Base-by-base conservation (phyloP, 1,139 yeast species). In the Magnusiomyces ingens region DNA sequence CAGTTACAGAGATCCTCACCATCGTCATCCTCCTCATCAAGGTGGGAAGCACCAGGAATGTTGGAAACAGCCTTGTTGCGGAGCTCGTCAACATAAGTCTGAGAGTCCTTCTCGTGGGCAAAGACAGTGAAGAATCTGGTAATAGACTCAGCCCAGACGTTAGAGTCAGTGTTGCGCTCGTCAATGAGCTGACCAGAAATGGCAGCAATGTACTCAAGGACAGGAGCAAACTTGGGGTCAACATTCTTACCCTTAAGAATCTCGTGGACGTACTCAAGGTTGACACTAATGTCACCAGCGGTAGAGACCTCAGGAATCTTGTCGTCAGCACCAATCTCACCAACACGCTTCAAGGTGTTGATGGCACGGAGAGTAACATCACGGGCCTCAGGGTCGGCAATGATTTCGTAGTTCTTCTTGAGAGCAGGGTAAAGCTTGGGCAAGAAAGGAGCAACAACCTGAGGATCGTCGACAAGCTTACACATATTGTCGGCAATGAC, bases 1-100 rank as follows among this genome's bases (percentile, higher is more conserved):
- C 98, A 91, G 95, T 93, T 93, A 85, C 99, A 93, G 74, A 93
- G 82, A 74, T 93, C 99, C 81, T 93, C 99, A 80, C 99, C 99
- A 73, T 93, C 99, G 72, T 93, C 99, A 75, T 93, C 99, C 81
- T 93, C 99, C 74, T 93, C 98, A 75, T 88, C 97, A 75, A 90
- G 90, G 70, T 84, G 76, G 70, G 96, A 95, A 69, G 95, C 95
- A 71, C 83, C 85, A 71, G 98, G 98, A 67, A 91, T 93, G 89
- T 93, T 91, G 80, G 91, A 96, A 72, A 93, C 85, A 65, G 98
- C 91, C 79, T 85, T 80, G 82, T 84, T 85, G 82, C 99, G 89
- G 85, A 84, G 89, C 74, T 85, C 89, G 77, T 90, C 96, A 72
- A 93, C 85, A 72, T 89, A 76, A 58, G 84, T 90, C 78, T 88